A percentile compares a stretch with the other conserved stretches of the same genome.
phyloP scores from a whole-genome alignment of 2,329 filamentous ascomycete species.

The Aureobasidium vineae region DNA sequence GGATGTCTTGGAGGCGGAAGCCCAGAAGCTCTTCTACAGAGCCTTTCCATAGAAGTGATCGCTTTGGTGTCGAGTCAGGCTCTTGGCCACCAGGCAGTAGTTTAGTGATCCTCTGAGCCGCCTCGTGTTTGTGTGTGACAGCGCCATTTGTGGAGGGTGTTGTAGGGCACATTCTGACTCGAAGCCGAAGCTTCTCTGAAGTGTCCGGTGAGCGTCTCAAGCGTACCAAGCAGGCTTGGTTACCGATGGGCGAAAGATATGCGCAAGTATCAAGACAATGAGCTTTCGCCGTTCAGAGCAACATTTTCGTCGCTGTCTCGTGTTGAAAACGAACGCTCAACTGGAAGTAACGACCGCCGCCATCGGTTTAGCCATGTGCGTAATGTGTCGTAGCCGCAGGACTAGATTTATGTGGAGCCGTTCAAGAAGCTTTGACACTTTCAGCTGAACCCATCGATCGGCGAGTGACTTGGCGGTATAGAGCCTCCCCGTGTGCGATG shows the following conservation, averaged over 20 bases:
- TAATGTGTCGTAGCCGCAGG: background rate
- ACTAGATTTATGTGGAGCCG: background rate
- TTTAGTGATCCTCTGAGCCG: conserved; percentile 7
- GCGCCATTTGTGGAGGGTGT: background rate
- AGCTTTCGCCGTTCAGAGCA: background rate
- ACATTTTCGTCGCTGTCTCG: background rate
- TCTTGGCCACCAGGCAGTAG: background rate
- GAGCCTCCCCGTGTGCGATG: background rate
- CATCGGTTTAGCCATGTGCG: background rate
- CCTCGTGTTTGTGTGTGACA: conserved; percentile 1
- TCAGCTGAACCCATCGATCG: background rate
- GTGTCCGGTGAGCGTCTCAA: background rate
- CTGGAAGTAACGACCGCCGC: background rate
- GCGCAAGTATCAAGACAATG: background rate
- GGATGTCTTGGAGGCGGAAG: background rate
- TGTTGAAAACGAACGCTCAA: background rate
- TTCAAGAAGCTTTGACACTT: background rate
- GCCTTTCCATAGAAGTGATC: conserved; percentile 13
- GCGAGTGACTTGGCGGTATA: too few relatives aligned
- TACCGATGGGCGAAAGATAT: background rate
- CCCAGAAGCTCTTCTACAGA: conserved; percentile 16
- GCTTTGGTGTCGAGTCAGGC: background rate
- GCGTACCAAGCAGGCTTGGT: background rate
- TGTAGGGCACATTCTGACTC: background rate
- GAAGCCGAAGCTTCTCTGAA: background rate